These are phyloP conservation scores for Exophiala xenobiotica DNA, from an alignment of 2,329 filamentous ascomycete species.

Conservation along the genomic window DNA sequence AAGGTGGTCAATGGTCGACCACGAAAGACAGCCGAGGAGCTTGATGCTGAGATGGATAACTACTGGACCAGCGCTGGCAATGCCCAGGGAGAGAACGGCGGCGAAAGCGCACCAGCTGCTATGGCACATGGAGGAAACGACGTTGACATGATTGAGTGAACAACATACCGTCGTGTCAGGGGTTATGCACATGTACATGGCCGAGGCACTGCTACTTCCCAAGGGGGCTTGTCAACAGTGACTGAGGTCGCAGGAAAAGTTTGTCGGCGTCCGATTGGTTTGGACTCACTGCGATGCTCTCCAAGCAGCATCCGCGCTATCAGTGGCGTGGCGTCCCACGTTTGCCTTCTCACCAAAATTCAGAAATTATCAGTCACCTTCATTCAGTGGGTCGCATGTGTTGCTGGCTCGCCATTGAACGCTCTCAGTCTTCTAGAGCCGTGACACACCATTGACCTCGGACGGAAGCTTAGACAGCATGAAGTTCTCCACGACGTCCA, in stretches of 20 bases:
- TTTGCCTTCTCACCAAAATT: no score
- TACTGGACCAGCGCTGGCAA: constrained; percentile 66
- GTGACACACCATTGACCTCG: no score
- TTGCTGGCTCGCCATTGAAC: no score
- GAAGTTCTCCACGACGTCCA: constrained; percentile 26
- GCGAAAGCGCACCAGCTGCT: constrained; percentile 35
- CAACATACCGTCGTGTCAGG: not conserved
- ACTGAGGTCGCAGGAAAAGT: no score
- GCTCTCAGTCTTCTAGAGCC: no score
- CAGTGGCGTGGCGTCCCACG: no score
- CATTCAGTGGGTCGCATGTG: no score
- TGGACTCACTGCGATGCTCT: no score
- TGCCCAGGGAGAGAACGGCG: constrained; percentile 36
- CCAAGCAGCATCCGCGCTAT: no score
- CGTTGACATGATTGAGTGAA: constrained; percentile 69
- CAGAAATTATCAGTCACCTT: no score
- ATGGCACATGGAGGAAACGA: constrained; percentile 50
- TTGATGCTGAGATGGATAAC: constrained; percentile 96
- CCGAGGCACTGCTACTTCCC: not conserved
- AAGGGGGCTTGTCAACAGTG: no score
- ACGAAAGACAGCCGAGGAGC: constrained; percentile 84
- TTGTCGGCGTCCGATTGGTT: no score
- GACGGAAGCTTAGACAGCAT: constrained; percentile 19
- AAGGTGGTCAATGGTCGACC: constrained; percentile 57
- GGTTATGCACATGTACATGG: not conserved